These are phyloP conservation scores for Novymonas esmeraldas DNA, from an alignment of 208 protist genomes.

Conservation along the genomic window DNA sequence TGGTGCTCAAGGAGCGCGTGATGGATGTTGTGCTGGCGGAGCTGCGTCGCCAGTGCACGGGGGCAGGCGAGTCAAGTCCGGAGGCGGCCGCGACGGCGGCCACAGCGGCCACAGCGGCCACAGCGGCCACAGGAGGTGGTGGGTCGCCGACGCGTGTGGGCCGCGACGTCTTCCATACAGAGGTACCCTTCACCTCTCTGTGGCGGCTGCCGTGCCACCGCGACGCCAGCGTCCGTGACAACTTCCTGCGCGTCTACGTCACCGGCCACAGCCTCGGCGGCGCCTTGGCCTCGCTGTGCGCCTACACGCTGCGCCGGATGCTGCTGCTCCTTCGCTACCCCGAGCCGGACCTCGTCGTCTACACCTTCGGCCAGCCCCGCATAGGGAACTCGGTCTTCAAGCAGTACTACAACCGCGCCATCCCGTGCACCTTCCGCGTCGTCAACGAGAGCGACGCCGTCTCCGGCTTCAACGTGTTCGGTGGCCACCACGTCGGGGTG, in stretches of 20 bases:
- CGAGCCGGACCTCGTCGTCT: conserved; percentile 64
- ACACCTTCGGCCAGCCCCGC: conserved; percentile 83
- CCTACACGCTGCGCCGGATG: conserved; percentile 70
- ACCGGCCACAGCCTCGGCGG: conserved; percentile 86
- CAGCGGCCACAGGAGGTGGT: neutral
- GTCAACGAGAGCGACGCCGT: conserved; percentile 90
- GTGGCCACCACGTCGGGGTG: conserved; percentile 74
- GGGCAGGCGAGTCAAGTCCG: neutral
- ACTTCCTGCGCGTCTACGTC: conserved; percentile 54
- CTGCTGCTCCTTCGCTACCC: conserved; percentile 61
- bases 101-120: neutral
- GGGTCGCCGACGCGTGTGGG: neutral
- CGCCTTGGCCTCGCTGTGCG: conserved; percentile 76
- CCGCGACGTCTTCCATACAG: conserved; percentile 1
- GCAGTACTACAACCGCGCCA: conserved; percentile 64
- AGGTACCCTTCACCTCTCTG: conserved; percentile 13
- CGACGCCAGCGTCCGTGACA: neutral
- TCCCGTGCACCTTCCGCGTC: conserved; percentile 80
- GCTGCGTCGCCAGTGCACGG: conserved; percentile 22
- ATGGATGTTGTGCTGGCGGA: conserved; percentile 53
- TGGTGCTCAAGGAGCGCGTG: conserved; percentile 65
- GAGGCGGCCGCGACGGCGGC: neutral
- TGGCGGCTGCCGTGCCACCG: conserved; percentile 2
- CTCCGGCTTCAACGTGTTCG: conserved; percentile 53
- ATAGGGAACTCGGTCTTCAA: conserved; percentile 80